Conservation (phyloP, 352 stramenopile genomes). For the Globisporangium mamillatum region DNA sequence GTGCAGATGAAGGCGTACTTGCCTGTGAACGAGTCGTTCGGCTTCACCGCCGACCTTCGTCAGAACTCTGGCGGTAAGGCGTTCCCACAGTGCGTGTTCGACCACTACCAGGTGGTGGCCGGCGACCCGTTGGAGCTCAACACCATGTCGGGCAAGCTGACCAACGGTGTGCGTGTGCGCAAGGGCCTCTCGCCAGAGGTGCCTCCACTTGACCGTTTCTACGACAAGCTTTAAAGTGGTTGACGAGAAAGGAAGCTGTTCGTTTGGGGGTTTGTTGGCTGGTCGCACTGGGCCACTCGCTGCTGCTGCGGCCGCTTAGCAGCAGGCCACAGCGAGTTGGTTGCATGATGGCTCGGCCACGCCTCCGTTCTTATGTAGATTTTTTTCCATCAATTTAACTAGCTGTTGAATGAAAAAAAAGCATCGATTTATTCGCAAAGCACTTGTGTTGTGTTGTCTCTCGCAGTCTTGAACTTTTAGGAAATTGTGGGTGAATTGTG, state of each 20-base stretch:
- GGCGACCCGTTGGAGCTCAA: conserved; percentile 90
- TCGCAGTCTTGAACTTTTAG: no score
- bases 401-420: conserved; percentile 19
- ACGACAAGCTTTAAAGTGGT: conserved; percentile 98
- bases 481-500: neutral
- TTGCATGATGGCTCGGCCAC: neutral
- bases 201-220: conserved; percentile 97
- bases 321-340: neutral
- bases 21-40: conserved; percentile 99
- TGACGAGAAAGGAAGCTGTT: conserved; percentile 14
- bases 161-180: conserved; percentile 93
- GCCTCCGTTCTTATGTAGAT: conserved; percentile 20
- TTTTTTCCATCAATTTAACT: conserved; percentile 21
- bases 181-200: conserved; percentile 98
- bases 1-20: conserved; percentile 99
- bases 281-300: neutral
- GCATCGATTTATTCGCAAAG: conserved; percentile 18
- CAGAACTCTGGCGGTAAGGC: conserved; percentile 99
- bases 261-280: neutral
- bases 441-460: neutral
- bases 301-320: neutral
- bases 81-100: conserved; percentile 99
- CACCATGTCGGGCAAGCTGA: conserved; percentile 95
- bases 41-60: conserved; percentile 98
- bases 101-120: conserved; percentile 97